Evolutionary conservation across 345 rosid species (phyloP).

Genomic region (Carallia pectinifolia): DNA sequence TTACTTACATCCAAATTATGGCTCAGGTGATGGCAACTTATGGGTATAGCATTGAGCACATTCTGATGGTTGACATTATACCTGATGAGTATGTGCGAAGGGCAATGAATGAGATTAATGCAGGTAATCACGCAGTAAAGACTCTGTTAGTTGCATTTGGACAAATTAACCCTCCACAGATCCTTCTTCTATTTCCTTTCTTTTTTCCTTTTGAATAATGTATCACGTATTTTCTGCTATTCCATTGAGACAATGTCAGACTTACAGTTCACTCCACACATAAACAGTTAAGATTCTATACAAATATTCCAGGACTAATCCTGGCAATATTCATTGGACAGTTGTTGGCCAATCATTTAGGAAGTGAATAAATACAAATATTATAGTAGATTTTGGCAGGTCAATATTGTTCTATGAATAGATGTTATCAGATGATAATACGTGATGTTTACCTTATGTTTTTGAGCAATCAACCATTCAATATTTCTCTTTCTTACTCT

Average conservation of each 20-base stretch:
- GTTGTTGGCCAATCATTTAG: not conserved
- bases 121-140: slow-evolving; percentile 46
- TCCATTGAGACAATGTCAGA: not conserved
- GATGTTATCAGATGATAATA: no score
- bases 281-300: not conserved
- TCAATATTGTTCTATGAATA: no score
- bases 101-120: slow-evolving; percentile 99
- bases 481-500: no score
- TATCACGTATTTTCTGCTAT: not conserved
- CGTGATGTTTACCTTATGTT: no score
- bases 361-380: no score
- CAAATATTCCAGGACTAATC: not conserved
- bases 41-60: slow-evolving; percentile 96
- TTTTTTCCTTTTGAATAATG: not conserved
- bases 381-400: no score
- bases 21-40: slow-evolving; percentile 87
- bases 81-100: slow-evolving; percentile 86
- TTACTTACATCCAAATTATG: slow-evolving; percentile 15
- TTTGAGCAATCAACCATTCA: no score
- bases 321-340: not conserved
- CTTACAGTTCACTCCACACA: not conserved
- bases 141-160: not conserved
- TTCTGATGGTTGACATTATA: slow-evolving; percentile 92
- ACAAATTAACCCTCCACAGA: no score
- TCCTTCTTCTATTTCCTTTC: no score